Conservation (phyloP, 768 basidiomycete species). For the Termitomyces sp. region DNA sequence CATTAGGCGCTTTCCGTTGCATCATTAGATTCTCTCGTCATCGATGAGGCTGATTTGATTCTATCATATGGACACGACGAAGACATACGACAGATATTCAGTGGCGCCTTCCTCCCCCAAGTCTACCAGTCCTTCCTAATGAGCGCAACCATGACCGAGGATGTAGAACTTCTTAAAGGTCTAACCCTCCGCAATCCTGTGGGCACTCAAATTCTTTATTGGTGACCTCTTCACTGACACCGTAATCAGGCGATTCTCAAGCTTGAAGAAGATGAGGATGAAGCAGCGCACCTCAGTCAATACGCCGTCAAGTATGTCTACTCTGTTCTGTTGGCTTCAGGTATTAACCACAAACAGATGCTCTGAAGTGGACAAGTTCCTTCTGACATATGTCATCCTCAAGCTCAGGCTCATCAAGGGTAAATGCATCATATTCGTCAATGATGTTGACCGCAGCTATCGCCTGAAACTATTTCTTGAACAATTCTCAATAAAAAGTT, state of each 20-base stretch:
- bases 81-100: slow-evolving; percentile 69
- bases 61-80: slow-evolving; percentile 96
- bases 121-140: slow-evolving; percentile 91
- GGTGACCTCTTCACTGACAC: background rate
- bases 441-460: slow-evolving; percentile 91
- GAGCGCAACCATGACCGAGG: slow-evolving; percentile 97
- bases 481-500: slow-evolving; percentile 94
- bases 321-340: background rate
- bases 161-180: slow-evolving; percentile 88
- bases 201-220: slow-evolving; percentile 17
- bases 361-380: slow-evolving; percentile 95
- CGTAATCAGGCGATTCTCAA: slow-evolving; percentile 68
- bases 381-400: slow-evolving; percentile 92
- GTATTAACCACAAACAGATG: slow-evolving; percentile 41
- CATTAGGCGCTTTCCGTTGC: slow-evolving; percentile 56
- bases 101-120: slow-evolving; percentile 67
- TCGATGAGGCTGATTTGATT: slow-evolving; percentile 97
- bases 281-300: slow-evolving; percentile 76
- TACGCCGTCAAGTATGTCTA: slow-evolving; percentile 67
- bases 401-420: slow-evolving; percentile 95
- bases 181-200: slow-evolving; percentile 85
- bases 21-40: slow-evolving; percentile 79
- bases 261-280: slow-evolving; percentile 84
- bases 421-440: slow-evolving; percentile 95
- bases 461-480: slow-evolving; percentile 97